Percentiles rank a stretch among this genome's conserved stretches.
These are phyloP conservation scores for Peronospora destructor DNA, from an alignment of 352 stramenopile species.

Conservation along the genomic window DNA sequence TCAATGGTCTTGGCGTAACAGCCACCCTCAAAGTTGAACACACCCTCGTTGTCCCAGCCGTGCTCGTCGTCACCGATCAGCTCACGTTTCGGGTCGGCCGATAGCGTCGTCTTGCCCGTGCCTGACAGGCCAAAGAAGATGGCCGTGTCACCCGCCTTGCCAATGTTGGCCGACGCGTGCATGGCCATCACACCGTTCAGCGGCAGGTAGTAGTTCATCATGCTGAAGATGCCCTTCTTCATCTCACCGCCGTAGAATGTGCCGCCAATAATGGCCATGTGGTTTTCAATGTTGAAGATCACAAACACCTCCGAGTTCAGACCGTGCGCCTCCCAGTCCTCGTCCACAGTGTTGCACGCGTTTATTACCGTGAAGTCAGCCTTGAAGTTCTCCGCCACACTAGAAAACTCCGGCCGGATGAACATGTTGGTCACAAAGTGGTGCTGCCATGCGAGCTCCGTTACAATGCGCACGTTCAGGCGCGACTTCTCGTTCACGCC, in stretches of 20 bases:
- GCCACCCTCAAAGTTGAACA: conserved; percentile 99
- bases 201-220: conserved; percentile 98
- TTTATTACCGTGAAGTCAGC: conserved; percentile 98
- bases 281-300: conserved; percentile 96
- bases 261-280: conserved; percentile 91
- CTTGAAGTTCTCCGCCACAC: conserved; percentile 89
- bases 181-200: conserved; percentile 94
- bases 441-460: conserved; percentile 96
- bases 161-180: conserved; percentile 97
- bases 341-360: conserved; percentile 91
- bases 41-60: conserved; percentile 94
- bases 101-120: conserved; percentile 89
- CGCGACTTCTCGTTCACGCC: conserved; percentile 89
- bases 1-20: conserved; percentile 99
- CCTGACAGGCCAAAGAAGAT: conserved; percentile 96
- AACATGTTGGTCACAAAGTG: conserved; percentile 98
- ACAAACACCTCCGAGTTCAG: conserved; percentile 95
- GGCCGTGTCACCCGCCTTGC: conserved; percentile 92
- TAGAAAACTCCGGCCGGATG: conserved; percentile 74
- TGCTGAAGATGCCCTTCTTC: conserved; percentile 97
- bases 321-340: conserved; percentile 90
- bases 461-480: conserved; percentile 95
- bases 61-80: conserved; percentile 89
- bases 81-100: conserved; percentile 81
- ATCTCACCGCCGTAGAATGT: conserved; percentile 98